phyloP scores from a whole-genome alignment of 1,139 yeast species.

The Candida glucosophila region DNA sequence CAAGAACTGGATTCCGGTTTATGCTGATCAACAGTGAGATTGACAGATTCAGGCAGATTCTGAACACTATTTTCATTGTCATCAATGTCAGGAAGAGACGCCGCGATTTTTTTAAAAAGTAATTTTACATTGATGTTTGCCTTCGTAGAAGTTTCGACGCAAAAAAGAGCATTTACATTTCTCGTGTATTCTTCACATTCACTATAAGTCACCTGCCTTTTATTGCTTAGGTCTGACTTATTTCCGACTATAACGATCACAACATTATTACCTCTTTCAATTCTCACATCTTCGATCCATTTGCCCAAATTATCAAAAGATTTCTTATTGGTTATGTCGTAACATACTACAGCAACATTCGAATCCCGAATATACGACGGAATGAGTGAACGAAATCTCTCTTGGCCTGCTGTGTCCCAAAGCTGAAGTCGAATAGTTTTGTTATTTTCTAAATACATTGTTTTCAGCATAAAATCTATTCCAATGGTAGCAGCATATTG shows the following conservation, averaged over 20 bases:
- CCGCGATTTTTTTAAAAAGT: slow-evolving; percentile 84
- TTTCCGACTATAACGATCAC: slow-evolving; percentile 33
- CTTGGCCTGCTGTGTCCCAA: slow-evolving; percentile 64
- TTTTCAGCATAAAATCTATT: slow-evolving; percentile 83
- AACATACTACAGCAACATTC: slow-evolving; percentile 94
- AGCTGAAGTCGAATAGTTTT: slow-evolving; percentile 41
- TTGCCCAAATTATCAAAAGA: slow-evolving; percentile 63
- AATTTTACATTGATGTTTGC: slow-evolving; percentile 90
- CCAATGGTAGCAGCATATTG: slow-evolving; percentile 96
- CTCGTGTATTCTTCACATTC: slow-evolving; percentile 59
- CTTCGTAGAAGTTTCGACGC: slow-evolving; percentile 90
- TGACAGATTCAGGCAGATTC: slow-evolving; percentile 34
- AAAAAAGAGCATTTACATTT: slow-evolving; percentile 60
- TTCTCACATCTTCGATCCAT: slow-evolving; percentile 56
- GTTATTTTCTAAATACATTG: slow-evolving; percentile 54
- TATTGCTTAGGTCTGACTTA: slow-evolving; percentile 63
- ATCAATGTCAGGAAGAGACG: slow-evolving; percentile 74
- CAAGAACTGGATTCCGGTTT: slow-evolving; percentile 2
- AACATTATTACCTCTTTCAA: slow-evolving; percentile 66
- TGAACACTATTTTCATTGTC: slow-evolving; percentile 15
- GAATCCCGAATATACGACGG: slow-evolving; percentile 94
- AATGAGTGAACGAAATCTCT: slow-evolving; percentile 46
- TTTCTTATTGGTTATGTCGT: slow-evolving; percentile 81
- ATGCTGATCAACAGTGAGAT: slow-evolving; percentile 26
- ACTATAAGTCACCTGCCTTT: slow-evolving; percentile 74